Evolutionary conservation across 1,284 basidiomycete genomes (phyloP).

Genomic region (Leccinum solheimii): DNA sequence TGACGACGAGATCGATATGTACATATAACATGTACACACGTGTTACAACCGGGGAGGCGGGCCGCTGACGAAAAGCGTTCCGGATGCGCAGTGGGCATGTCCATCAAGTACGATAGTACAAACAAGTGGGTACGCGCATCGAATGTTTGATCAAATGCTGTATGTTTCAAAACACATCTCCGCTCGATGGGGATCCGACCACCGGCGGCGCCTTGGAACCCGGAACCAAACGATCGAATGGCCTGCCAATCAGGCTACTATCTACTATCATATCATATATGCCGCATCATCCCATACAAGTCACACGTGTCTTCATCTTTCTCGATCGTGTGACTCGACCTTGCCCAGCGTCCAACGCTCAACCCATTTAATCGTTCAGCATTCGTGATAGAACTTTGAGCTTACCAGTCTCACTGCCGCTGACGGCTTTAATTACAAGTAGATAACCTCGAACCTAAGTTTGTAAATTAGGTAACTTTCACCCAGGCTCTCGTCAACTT

Average conservation of each 20-base stretch:
- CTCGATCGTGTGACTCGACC: background rate
- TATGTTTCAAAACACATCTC: background rate
- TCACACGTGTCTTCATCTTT: background rate
- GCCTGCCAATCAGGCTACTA: no score
- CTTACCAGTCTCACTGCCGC: background rate
- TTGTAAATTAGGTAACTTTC: background rate
- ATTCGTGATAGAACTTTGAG: background rate
- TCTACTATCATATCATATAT: background rate
- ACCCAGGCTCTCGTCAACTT: background rate
- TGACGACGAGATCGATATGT: background rate
- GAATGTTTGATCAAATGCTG: background rate
- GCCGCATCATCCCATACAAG: background rate
- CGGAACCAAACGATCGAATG: background rate
- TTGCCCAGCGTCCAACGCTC: background rate
- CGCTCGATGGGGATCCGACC: background rate
- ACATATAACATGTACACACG: background rate
- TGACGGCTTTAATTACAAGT: background rate
- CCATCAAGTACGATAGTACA: background rate
- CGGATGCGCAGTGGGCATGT: background rate
- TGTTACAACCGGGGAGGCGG: background rate
- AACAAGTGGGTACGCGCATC: background rate
- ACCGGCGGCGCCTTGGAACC: background rate
- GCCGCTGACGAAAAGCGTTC: background rate
- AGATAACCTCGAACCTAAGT: background rate
- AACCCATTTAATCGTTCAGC: background rate